phyloP scores from a whole-genome alignment of 2,329 filamentous ascomycete species.

The Phialophora expanda region DNA sequence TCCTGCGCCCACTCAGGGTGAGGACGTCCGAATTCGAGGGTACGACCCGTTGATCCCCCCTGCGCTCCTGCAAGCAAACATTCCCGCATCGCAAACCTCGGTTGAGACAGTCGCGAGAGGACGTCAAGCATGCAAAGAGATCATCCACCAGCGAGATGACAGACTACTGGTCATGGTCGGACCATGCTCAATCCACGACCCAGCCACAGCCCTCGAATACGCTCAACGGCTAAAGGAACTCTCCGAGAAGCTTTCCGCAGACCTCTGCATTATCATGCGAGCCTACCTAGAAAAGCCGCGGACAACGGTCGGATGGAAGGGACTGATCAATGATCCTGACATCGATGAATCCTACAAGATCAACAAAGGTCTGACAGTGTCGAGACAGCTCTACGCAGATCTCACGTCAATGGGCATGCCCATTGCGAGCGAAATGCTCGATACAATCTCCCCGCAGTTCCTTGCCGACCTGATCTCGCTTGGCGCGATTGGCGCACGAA shows the following conservation, averaged over 20 bases:
- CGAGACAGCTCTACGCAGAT: slow-evolving; percentile 90
- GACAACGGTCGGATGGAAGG: slow-evolving; percentile 98
- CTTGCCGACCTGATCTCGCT: slow-evolving; percentile 88
- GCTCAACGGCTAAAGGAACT: slow-evolving; percentile 80
- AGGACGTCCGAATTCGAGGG: slow-evolving; percentile 68
- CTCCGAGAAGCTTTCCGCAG: slow-evolving; percentile 85
- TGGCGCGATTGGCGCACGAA: slow-evolving; percentile 92
- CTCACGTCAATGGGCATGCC: slow-evolving; percentile 92
- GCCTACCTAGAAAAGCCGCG: slow-evolving; percentile 98
- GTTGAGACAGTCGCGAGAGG: slow-evolving; percentile 61
- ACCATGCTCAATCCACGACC: slow-evolving; percentile 97
- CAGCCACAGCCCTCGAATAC: slow-evolving; percentile 87
- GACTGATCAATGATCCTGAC: slow-evolving; percentile 96
- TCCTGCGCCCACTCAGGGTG: slow-evolving; percentile 29
- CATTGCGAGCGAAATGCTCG: slow-evolving; percentile 95
- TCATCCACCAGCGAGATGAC: slow-evolving; percentile 66
- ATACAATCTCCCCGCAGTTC: slow-evolving; percentile 98
- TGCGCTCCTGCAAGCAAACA: slow-evolving; percentile 93
- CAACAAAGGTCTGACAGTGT: slow-evolving; percentile 90
- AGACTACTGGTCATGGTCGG: slow-evolving; percentile 81
- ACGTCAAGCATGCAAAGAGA: slow-evolving; percentile 64
- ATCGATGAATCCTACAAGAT: slow-evolving; percentile 99
- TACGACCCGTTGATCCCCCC: slow-evolving; percentile 94
- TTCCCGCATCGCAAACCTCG: slow-evolving; percentile 61
- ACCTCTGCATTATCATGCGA: slow-evolving; percentile 95